Percentiles rank a stretch among this genome's conserved stretches.
These are phyloP conservation scores for Fusarium irregulare DNA, from an alignment of 2,329 filamentous ascomycete species.

Conservation along the genomic window DNA sequence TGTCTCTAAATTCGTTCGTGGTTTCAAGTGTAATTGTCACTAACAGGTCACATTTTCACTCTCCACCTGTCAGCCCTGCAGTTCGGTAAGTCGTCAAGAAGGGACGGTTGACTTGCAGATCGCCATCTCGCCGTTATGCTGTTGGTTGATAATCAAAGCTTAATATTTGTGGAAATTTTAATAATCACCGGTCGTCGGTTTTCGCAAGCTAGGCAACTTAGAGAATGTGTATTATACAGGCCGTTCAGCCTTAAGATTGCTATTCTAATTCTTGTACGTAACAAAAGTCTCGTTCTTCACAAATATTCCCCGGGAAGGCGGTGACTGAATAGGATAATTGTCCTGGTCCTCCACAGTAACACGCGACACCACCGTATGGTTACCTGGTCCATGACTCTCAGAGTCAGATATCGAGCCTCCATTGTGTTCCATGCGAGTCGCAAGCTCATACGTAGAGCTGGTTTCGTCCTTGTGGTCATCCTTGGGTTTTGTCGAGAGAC, in stretches of 20 bases:
- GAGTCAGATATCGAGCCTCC: neutral
- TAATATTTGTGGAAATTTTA: neutral
- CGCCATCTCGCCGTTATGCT: neutral
- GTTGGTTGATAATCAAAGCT: neutral
- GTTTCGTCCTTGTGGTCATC: neutral
- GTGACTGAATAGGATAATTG: neutral
- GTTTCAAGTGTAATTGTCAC: neutral
- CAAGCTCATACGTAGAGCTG: neutral
- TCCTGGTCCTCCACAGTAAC: neutral
- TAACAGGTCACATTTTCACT: neutral
- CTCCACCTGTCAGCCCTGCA: neutral
- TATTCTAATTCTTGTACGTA: neutral
- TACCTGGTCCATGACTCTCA: neutral
- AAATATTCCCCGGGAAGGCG: neutral
- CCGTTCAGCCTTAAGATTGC: neutral
- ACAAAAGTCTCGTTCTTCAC: neutral
- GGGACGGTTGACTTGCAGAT: neutral
- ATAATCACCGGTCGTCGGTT: neutral
- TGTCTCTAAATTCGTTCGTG: fast-evolving
- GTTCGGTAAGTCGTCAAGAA: fast-evolving
- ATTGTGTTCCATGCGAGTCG: neutral
- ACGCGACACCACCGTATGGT: neutral
- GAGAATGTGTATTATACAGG: neutral
- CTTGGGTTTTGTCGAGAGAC: neutral
- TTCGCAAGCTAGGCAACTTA: neutral